phyloP scores from a whole-genome alignment of 441 rosid species.

The Kokia cookei region DNA sequence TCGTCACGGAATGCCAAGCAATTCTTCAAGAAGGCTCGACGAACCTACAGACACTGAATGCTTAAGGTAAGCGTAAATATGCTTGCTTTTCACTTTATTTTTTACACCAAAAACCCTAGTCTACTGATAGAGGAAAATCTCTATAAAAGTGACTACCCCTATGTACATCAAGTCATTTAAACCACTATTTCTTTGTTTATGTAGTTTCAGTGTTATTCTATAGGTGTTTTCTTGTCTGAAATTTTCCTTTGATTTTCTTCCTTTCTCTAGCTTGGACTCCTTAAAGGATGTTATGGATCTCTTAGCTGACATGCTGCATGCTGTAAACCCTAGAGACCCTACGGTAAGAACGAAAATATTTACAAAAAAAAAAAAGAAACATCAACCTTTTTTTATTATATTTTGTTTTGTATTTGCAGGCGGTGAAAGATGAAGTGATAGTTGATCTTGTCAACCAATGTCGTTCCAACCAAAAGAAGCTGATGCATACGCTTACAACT shows the following conservation, averaged over 20 bases:
- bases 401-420: conserved; percentile 37
- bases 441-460: conserved; percentile 79
- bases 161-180: neutral
- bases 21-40: conserved; percentile 84
- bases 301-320: conserved; percentile 88
- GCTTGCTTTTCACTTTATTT: no score
- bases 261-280: conserved; percentile 75
- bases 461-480: conserved; percentile 78
- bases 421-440: conserved; percentile 85
- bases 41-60: conserved; percentile 84
- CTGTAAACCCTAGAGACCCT: conserved; percentile 68
- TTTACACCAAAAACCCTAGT: no score
- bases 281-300: conserved; percentile 84
- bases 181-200: neutral
- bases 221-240: neutral
- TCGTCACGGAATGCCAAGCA: conserved; percentile 81
- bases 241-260: conserved; percentile 24
- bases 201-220: neutral
- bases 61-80: conserved; percentile 41
- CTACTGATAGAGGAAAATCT: no score
- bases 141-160: no score
- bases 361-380: neutral
- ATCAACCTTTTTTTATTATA: neutral
- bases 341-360: conserved; percentile 31
- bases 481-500: conserved; percentile 89